phyloP scores from a whole-genome alignment of 2,329 filamentous ascomycete genomes.

The Arthrobotrys conoides region DNA sequence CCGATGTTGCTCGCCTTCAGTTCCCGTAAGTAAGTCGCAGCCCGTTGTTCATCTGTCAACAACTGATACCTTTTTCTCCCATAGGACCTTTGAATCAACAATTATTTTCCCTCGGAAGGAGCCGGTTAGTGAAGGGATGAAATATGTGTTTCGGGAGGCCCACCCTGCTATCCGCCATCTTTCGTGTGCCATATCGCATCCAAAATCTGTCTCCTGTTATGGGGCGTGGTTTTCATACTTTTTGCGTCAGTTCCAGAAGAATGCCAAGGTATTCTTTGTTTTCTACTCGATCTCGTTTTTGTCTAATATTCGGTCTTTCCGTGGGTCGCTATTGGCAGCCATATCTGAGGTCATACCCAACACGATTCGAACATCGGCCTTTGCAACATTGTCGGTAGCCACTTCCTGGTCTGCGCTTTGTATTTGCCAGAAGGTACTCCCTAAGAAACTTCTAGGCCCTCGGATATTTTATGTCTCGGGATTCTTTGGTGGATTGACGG shows the following conservation, averaged over 20 bases:
- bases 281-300: conserved; percentile 34
- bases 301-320: conserved; percentile 24
- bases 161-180: conserved; percentile 50
- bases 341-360: conserved; percentile 19
- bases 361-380: conserved; percentile 33
- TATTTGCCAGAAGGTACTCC: conserved; percentile 36
- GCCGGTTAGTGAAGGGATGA: neutral
- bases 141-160: conserved; percentile 22
- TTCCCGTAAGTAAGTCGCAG: conserved; percentile 44
- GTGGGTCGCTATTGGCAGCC: neutral
- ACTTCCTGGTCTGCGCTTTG: conserved; percentile 54
- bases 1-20: conserved; percentile 29
- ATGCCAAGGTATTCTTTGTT: conserved; percentile 13
- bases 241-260: conserved; percentile 27
- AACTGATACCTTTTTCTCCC: neutral
- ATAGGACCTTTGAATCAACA: conserved; percentile 35
- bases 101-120: conserved; percentile 38
- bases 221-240: conserved; percentile 30
- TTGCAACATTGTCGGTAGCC: conserved; percentile 34
- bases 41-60: no score
- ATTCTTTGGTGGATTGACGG: conserved; percentile 41
- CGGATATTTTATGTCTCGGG: conserved; percentile 43
- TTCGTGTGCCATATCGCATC: conserved; percentile 55
- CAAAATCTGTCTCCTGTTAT: conserved; percentile 42
- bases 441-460: conserved; percentile 22